A percentile compares a stretch with the other conserved stretches of the same genome.
Conservation (phyloP, 306 rosid genomes). For the Castanea crenata region DNA sequence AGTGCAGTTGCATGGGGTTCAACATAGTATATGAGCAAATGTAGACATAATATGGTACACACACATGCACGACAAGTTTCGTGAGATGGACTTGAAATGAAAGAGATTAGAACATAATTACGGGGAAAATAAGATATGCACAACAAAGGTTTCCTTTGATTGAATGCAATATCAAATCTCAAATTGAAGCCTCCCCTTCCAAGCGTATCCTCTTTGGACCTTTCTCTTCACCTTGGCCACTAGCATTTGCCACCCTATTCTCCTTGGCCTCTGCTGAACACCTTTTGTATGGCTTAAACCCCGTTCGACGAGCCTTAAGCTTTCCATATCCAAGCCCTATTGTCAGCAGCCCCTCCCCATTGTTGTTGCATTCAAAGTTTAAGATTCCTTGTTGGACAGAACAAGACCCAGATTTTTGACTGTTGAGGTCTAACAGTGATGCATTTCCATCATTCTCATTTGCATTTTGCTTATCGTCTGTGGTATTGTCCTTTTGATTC, state of each 20-base stretch:
- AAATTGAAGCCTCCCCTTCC: constrained; percentile 59
- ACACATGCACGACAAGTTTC: constrained; percentile 62
- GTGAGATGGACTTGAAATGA: constrained; percentile 43
- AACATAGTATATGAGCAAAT: constrained; percentile 38
- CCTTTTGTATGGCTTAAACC: constrained; percentile 95
- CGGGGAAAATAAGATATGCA: constrained; percentile 30
- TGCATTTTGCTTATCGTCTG: constrained; percentile 30
- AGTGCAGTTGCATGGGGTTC: constrained; percentile 38
- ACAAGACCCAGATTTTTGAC: constrained; percentile 33
- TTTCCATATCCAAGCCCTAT: constrained; percentile 70
- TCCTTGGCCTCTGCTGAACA: constrained; percentile 80
- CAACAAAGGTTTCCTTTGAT: constrained; percentile 45
- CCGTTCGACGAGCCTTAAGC: constrained; percentile 67
- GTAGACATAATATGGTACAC: constrained; percentile 54
- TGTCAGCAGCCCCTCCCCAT: constrained; percentile 53
- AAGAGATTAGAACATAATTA: constrained; percentile 4
- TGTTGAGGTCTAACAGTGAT: constrained; percentile 33
- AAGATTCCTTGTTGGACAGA: constrained; percentile 29
- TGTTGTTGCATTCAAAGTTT: constrained; percentile 30
- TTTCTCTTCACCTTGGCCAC: constrained; percentile 71
- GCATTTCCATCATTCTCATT: constrained; percentile 27
- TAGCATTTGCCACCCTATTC: constrained; percentile 38
- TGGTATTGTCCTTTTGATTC: constrained; percentile 29
- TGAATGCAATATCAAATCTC: constrained; percentile 52
- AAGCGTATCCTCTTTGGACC: constrained; percentile 69